phyloP scores from a whole-genome alignment of 495 filamentous ascomycete genomes.

The Tuber borchii region DNA sequence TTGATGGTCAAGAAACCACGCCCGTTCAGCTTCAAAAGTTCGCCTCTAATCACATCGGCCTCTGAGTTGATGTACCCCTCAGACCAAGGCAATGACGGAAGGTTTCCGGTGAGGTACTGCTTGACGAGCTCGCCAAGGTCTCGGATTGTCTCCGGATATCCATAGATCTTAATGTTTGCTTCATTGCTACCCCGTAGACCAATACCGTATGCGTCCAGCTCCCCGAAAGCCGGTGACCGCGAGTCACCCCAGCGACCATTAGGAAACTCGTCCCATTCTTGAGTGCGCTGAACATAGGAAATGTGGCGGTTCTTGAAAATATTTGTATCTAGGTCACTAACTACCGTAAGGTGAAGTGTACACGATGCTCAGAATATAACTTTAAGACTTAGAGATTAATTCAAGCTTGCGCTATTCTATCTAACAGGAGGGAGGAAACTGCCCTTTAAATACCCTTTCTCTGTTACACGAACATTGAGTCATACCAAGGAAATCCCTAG shows the following conservation, averaged over 20 bases:
- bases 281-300: conserved; percentile 88
- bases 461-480: too few species aligned
- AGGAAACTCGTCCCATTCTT: conserved; percentile 99
- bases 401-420: too few species aligned
- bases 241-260: conserved; percentile 99
- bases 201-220: conserved; percentile 91
- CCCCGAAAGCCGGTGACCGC: conserved; percentile 91
- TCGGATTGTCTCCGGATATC: conserved; percentile 66
- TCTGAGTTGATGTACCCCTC: conserved; percentile 79
- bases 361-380: too few species aligned
- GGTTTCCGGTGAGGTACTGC: conserved; percentile 68
- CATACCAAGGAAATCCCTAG: too few species aligned
- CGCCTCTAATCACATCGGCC: conserved; percentile 64
- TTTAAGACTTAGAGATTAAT: too few species aligned
- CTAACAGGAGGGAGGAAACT: too few species aligned
- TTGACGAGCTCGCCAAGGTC: conserved; percentile 80
- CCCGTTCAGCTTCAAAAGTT: conserved; percentile 72
- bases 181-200: conserved; percentile 96
- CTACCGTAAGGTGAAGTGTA: too few species aligned
- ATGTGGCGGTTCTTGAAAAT: conserved; percentile 95
- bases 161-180: conserved; percentile 93
- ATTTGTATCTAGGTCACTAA: too few species aligned
- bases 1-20: conserved; percentile 92
- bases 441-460: too few species aligned
- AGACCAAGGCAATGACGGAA: conserved; percentile 88